Base-by-base conservation (phyloP, 768 basidiomycete genomes). In the Termitomyces sp. region DNA sequence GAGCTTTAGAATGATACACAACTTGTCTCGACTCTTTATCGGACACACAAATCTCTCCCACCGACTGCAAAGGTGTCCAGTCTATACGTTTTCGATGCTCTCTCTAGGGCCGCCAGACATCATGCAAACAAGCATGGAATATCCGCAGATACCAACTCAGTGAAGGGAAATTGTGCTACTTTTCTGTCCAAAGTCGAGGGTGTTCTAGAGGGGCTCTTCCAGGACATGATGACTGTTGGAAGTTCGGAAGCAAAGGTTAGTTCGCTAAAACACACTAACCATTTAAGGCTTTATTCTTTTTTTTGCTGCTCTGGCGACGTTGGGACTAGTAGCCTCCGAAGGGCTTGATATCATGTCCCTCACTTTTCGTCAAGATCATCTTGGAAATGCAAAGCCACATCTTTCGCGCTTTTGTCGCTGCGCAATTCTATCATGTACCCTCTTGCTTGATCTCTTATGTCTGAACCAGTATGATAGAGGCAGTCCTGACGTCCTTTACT, bases 21-120 rank as follows among this genome's bases (percentile, higher is more conserved):
- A 65, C 78, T 98, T 49, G 90, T 98, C 51, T 91, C 94, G 29
- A 82, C 86, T 52, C 81, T 98, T 35, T 97, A 92, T 71, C 89
- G 91, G 56, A 89, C 87, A 10, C 95, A 98, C 76, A 92, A 90
- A 71, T 82, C 86, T 9, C 78, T 96, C 35, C 74, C 85, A 4
- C 71, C 82, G 16, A 64, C 79, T 11, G 78, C 81, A 60, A 96
- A 98, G 69, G 82, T 95, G 58, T 85, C 84, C 38, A 94, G 93
- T 73, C 78, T 99, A 49, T 99, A 98, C 72, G 85, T 89, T 40
- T 92, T 99, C 68, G 95, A 99, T 73, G 91, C 95, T 19, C 80
- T 99, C 59, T 83, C 92, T 42, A 86, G 96, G 57, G 94, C 88
- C 17, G 92, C 93, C 19, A 81, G 85, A 58, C 76, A 77, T 57